Conservation (phyloP, 1,284 basidiomycete species). For the Microbotryum scabiosae region DNA sequence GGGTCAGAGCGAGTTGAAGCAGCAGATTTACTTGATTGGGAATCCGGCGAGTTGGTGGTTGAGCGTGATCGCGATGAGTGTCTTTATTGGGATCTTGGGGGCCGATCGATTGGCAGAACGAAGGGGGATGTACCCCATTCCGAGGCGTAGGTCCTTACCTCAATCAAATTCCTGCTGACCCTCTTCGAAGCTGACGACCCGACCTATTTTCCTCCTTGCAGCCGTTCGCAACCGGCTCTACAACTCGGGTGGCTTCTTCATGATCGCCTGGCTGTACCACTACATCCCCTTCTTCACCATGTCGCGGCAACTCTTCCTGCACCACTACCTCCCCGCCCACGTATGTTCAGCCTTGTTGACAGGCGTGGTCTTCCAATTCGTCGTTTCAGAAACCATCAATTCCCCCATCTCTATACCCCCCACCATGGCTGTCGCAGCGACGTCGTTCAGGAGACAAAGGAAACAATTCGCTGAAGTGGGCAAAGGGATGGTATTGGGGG, state of each 20-base stretch:
- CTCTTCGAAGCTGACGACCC: neutral
- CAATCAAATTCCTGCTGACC: neutral
- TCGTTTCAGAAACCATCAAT: slow-evolving; percentile 80
- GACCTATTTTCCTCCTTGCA: slow-evolving; percentile 34
- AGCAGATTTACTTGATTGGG: slow-evolving; percentile 94
- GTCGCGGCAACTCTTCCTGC: slow-evolving; percentile 91
- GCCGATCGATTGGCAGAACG: slow-evolving; percentile 83
- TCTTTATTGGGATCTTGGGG: slow-evolving; percentile 80
- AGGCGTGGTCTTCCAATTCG: slow-evolving; percentile 83
- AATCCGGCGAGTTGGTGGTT: slow-evolving; percentile 95
- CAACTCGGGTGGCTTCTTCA: slow-evolving; percentile 93
- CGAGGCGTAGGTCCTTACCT: slow-evolving; percentile 56
- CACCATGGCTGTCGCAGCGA: slow-evolving; percentile 42
- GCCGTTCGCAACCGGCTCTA: slow-evolving; percentile 84
- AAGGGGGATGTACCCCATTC: slow-evolving; percentile 74
- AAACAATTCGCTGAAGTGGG: slow-evolving; percentile 61
- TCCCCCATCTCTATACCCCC: slow-evolving; percentile 65
- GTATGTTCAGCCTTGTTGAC: slow-evolving; percentile 84
- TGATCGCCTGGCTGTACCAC: slow-evolving; percentile 88
- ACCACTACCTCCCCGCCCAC: slow-evolving; percentile 83
- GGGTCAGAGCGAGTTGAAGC: slow-evolving; percentile 59
- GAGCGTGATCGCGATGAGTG: slow-evolving; percentile 69
- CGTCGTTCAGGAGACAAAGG: slow-evolving; percentile 53
- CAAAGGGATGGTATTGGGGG: slow-evolving; percentile 53
- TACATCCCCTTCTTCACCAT: slow-evolving; percentile 98